phyloP scores from a whole-genome alignment of 306 rosid genomes.

The Gastrolobium bilobum region DNA sequence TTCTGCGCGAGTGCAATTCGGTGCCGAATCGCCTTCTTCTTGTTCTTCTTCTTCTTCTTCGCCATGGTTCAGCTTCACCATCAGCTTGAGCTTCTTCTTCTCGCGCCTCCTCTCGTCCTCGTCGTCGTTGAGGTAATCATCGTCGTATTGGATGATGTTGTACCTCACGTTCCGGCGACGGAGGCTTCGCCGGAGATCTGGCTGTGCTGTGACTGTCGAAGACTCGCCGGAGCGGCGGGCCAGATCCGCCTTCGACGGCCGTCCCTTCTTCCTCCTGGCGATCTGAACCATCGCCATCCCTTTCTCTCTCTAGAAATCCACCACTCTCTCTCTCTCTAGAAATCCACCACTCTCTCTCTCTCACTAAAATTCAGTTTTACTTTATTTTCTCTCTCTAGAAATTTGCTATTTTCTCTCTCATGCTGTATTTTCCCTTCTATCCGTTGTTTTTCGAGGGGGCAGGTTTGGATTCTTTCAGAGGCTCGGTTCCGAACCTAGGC shows the following conservation, averaged over 20 bases:
- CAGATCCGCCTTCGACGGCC: constrained; percentile 98
- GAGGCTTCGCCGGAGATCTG: constrained; percentile 76
- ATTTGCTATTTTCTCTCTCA: constrained; percentile 48
- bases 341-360: not conserved
- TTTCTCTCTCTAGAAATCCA: constrained; percentile 18
- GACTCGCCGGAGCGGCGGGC: constrained; percentile 75
- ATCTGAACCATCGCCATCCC: constrained; percentile 80
- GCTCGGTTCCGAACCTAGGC: constrained; percentile 49
- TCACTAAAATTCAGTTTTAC: constrained; percentile 9
- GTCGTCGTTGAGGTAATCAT: constrained; percentile 72
- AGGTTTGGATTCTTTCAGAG: constrained; percentile 59
- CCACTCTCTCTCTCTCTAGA: constrained; percentile 30
- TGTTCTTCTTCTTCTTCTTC: constrained; percentile 56
- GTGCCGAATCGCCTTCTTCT: constrained; percentile 49
- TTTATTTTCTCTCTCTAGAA: constrained; percentile 47
- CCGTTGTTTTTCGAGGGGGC: constrained; percentile 63
- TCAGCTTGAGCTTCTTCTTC: constrained; percentile 92
- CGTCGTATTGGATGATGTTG: constrained; percentile 83
- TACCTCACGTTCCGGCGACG: constrained; percentile 91
- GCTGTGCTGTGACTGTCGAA: constrained; percentile 47
- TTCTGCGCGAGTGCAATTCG: constrained; percentile 33
- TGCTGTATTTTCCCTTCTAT: constrained; percentile 53
- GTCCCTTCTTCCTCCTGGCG: constrained; percentile 97
- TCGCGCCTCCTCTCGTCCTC: constrained; percentile 78
- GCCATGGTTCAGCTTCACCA: constrained; percentile 77